phyloP scores from a whole-genome alignment of 129 eudicot genomes.

The Artemisia annua region DNA sequence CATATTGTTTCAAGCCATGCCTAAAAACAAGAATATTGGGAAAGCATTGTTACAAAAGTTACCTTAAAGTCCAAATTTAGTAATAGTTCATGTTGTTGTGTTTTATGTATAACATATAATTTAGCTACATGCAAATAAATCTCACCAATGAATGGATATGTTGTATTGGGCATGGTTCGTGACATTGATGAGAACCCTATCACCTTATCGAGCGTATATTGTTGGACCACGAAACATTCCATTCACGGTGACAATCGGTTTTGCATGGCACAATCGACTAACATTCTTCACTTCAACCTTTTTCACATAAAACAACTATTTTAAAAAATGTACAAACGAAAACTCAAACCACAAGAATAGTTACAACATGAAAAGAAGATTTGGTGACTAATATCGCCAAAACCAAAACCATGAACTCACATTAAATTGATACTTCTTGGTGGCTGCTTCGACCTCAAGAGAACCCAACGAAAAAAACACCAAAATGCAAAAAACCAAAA shows the following conservation, averaged over 20 bases:
- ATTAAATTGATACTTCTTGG: constrained; percentile 56
- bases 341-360: background rate
- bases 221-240: constrained; percentile 54
- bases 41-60: background rate
- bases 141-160: constrained; percentile 79
- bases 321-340: background rate
- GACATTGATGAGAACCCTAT: constrained; percentile 56
- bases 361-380: background rate
- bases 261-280: constrained; percentile 53
- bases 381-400: no score
- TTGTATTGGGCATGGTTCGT: constrained; percentile 67
- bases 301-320: background rate
- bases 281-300: constrained; percentile 53
- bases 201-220: constrained; percentile 60
- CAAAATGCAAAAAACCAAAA: constrained; percentile 22
- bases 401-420: constrained; percentile 31
- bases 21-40: constrained; percentile 18
- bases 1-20: constrained; percentile 72
- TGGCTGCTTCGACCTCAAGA: constrained; percentile 40
- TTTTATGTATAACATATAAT: background rate
- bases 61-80: background rate
- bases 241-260: constrained; percentile 45
- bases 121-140: background rate
- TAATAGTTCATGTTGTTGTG: no score
- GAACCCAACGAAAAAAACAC: constrained; percentile 25